Conservation (phyloP, 306 rosid species). For the Abrus precatorius region DNA sequence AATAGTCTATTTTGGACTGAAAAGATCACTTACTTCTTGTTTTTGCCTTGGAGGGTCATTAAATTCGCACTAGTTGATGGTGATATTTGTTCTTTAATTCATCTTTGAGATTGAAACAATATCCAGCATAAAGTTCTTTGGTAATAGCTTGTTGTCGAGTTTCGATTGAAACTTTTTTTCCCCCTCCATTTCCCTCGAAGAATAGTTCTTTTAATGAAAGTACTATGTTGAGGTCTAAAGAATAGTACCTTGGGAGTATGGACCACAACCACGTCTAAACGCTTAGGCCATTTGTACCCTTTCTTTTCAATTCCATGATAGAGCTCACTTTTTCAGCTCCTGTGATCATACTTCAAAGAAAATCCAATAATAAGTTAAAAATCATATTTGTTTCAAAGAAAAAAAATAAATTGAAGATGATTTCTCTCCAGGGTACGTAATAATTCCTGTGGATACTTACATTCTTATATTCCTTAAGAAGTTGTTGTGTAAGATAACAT, state of each 20-base stretch:
- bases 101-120: conserved; percentile 31
- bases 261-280: conserved; percentile 24
- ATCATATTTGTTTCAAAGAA: background rate
- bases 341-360: background rate
- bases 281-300: background rate
- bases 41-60: background rate
- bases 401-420: background rate
- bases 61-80: conserved; percentile 3
- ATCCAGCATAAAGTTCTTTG: conserved; percentile 15
- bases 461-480: background rate
- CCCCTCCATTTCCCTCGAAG: background rate
- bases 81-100: background rate
- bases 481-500: too few relatives aligned
- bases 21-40: background rate
- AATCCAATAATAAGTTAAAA: background rate
- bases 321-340: background rate
- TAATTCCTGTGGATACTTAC: background rate
- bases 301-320: conserved; percentile 16
- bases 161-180: conserved; percentile 16
- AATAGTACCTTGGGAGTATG: conserved; percentile 1
- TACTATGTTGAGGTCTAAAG: conserved; percentile 26
- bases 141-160: background rate
- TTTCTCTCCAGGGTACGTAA: background rate
- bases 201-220: conserved; percentile 33
- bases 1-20: background rate